Evolutionary conservation across 225 moss, liverwort and hornwort genomes (phyloP), one percentile per base, ranked within the genome.

Genomic region (Bryum argenteum): DNA sequence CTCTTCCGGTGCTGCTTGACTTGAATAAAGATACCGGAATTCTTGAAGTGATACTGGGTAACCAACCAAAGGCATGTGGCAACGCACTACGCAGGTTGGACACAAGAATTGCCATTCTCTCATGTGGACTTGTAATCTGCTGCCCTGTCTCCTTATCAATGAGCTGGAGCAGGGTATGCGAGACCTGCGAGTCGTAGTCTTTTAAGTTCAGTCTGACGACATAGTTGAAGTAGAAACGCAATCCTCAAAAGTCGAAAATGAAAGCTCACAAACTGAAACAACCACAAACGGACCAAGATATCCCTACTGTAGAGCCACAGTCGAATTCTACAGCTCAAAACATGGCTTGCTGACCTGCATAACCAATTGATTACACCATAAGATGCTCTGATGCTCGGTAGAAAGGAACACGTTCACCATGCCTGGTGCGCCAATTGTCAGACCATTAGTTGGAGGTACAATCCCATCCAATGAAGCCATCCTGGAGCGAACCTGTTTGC

Each of bases 371-470:
- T 99, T 94, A 79, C 98, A 99, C 98, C 98, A 99, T 54, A 99
- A 87, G 65, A 99, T 99, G 79, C 88, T 91, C 76, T 99, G 98
- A 74, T 99, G 98, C 70, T 99, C 98, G 58, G 86, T 99, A 50
- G 94, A 92, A 51, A 99, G 91, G 73, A 92, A 99, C 37, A 99
- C 98, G 77, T 99, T 94, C 69, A 94, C 88, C 94, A 94, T 94
- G 77, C 91, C 94, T 77, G 98, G 79, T 82, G 94, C 83, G 70
- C 94, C 94, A 84, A 99, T 84, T 43, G 92, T 94, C 74, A 99
- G 87, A 62, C 91, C 94, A 88, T 93, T 91, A 69, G 94, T 94
- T 73, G 98, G 88, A 73, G 98, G 98, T 60, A 99, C 85, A 75
- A 99, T 90, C 47, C 85, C 92, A 77, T 92, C 94, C 80, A 99